A percentile compares a stretch with the other conserved stretches of the same genome.
Evolutionary conservation across 305 asterid genomes (phyloP).

Genomic region (Fraxinus nigra): DNA sequence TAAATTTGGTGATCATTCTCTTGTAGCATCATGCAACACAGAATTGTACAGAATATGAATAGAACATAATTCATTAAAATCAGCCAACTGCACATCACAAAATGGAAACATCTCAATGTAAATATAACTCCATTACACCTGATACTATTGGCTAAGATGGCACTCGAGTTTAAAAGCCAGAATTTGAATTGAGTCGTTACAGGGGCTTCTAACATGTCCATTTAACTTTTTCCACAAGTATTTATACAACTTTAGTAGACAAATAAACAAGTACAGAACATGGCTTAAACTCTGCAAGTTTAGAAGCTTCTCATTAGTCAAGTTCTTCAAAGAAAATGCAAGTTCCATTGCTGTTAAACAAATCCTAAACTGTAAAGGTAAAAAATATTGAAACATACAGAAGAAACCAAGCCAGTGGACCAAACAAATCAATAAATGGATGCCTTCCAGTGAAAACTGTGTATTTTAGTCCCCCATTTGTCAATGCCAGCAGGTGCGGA

Average conservation of each 20-base stretch:
- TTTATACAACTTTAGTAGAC: background rate
- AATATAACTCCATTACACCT: background rate
- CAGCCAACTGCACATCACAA: slow-evolving; percentile 64
- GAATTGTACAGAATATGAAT: background rate
- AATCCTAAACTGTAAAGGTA: background rate
- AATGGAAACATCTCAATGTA: slow-evolving; percentile 11
- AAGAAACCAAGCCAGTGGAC: background rate
- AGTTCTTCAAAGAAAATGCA: slow-evolving; percentile 76
- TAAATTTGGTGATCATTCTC: too few relatives aligned
- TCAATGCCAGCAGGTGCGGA: background rate
- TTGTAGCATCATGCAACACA: too few relatives aligned
- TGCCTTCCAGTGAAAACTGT: background rate
- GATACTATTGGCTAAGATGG: background rate
- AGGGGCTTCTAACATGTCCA: background rate
- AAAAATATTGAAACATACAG: background rate
- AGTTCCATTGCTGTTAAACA: slow-evolving; percentile 73
- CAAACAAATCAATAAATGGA: background rate
- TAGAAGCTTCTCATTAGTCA: slow-evolving; percentile 77
- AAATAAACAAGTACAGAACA: background rate
- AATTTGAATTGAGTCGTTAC: background rate
- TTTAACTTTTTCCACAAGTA: background rate
- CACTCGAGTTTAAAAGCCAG: background rate
- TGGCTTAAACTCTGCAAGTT: slow-evolving; percentile 65
- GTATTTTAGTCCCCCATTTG: background rate
- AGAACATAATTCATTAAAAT: slow-evolving; percentile 50